These are phyloP conservation scores for Saposhnikovia divaricata DNA, from an alignment of 129 eudicot species.

Conservation along the genomic window DNA sequence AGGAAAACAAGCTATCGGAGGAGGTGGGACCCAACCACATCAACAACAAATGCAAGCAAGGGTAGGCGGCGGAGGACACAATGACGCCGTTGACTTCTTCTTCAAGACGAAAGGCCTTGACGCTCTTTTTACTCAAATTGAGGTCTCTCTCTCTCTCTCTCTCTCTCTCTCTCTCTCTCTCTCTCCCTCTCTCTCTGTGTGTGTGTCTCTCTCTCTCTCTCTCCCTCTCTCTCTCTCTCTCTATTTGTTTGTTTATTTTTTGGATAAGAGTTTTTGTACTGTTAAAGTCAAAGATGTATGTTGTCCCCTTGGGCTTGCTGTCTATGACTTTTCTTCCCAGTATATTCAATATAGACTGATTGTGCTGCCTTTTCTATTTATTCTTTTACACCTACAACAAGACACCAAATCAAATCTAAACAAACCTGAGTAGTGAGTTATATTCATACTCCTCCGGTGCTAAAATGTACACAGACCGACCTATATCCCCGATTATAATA, in stretches of 20 bases:
- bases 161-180: neutral
- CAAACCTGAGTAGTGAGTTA: neutral
- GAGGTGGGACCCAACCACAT: constrained; percentile 18
- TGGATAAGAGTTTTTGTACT: neutral
- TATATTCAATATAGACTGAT: neutral
- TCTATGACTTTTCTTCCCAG: too few species aligned
- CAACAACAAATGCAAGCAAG: neutral
- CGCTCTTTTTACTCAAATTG: constrained; percentile 31
- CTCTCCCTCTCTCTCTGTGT: too few species aligned
- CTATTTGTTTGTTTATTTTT: neutral
- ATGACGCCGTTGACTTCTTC: constrained; percentile 45
- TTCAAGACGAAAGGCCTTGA: constrained; percentile 25
- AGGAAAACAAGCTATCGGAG: constrained; percentile 47
- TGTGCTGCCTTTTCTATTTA: neutral
- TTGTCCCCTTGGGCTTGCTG: too few species aligned
- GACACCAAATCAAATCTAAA: neutral
- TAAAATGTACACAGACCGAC: neutral
- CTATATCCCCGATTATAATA: neutral
- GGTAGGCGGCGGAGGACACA: constrained; percentile 13
- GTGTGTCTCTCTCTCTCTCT: neutral
- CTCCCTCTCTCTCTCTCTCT: neutral
- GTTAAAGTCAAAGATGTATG: neutral
- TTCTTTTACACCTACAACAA: too few species aligned
- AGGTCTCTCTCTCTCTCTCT: constrained; percentile 17
- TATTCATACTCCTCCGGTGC: neutral